These are phyloP conservation scores for Adansonia grandidieri DNA, from an alignment of 441 rosid species.

Conservation along the genomic window DNA sequence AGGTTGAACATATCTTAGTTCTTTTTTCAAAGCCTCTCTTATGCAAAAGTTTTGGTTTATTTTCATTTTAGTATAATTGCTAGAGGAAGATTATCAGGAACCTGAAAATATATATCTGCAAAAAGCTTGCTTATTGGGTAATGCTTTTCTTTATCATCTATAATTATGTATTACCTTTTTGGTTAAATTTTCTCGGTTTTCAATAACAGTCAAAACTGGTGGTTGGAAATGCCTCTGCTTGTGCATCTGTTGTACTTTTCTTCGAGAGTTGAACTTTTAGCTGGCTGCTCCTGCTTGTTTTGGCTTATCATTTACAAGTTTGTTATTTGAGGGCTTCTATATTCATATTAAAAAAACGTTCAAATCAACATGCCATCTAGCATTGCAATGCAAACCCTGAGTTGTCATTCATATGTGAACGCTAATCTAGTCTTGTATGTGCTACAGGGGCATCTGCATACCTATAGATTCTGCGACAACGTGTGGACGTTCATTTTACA, in stretches of 20 bases:
- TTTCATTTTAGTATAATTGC: background rate
- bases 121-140: background rate
- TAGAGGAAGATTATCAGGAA: conserved; percentile 13
- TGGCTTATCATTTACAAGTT: background rate
- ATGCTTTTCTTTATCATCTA: background rate
- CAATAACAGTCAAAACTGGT: background rate
- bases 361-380: background rate
- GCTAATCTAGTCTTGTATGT: background rate
- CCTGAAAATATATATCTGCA: background rate
- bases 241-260: background rate
- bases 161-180: background rate
- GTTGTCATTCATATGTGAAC: background rate
- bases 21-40: background rate
- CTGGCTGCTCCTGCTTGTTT: background rate
- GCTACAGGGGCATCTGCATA: conserved; percentile 91
- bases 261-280: background rate
- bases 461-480: conserved; percentile 97
- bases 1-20: background rate
- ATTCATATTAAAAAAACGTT: background rate
- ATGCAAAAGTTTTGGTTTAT: conserved; percentile 10
- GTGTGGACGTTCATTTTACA: conserved; percentile 98
- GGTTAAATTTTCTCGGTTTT: background rate
- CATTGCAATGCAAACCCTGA: background rate
- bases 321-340: background rate
- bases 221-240: background rate